Evolutionary conservation across 345 rosid genomes (phyloP), one percentile per base, ranked within the genome.

Genomic region (Murraya koenigii): DNA sequence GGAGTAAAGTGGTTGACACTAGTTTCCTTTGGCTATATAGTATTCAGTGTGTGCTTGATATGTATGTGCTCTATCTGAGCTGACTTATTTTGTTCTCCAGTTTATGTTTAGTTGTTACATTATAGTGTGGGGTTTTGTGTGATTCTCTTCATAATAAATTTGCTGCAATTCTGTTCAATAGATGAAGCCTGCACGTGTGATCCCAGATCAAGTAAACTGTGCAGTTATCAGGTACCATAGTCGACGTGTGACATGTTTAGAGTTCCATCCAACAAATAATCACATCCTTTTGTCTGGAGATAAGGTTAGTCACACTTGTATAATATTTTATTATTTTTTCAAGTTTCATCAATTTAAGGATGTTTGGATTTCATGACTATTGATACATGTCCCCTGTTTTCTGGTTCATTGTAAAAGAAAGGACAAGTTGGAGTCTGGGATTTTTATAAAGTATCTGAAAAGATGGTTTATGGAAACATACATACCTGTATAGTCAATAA

Each of bases 361-460:
- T 74, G 32, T 65, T 22, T 20, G 14, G 6, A 36, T 47, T 69
- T 77, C 30, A 23, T 64, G 30, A 23, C 54, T 64, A 72, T 67
- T 80, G 71, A 63, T 49, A 13, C 15, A 8, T 35, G 17, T 68
- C 30, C 4, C 41, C 25, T 69, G 23, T 20, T 67, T 67, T 75
- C 9, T 47, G 77, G 59, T 82, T 63, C 32, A 7, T 67, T 84
- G 49, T 75, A 39, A 88, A 80, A 96, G 99, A 94, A 96, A 92
- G 99, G 99, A 74, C 97, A 94, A 89, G 85, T 96, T 78, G 98
- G 99, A 86, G 88, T 96, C 2, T 94, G 97, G 98, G 99, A 96
- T 86, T 96, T 89, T 79, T 86, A 72, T 74, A 87, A 90, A 85
- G 98, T 94, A 76, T 87, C 92, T 79, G 99, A 96, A 82, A 96